Conservation (phyloP, 2,329 filamentous ascomycete species). For the Phyllosticta capitalensis region DNA sequence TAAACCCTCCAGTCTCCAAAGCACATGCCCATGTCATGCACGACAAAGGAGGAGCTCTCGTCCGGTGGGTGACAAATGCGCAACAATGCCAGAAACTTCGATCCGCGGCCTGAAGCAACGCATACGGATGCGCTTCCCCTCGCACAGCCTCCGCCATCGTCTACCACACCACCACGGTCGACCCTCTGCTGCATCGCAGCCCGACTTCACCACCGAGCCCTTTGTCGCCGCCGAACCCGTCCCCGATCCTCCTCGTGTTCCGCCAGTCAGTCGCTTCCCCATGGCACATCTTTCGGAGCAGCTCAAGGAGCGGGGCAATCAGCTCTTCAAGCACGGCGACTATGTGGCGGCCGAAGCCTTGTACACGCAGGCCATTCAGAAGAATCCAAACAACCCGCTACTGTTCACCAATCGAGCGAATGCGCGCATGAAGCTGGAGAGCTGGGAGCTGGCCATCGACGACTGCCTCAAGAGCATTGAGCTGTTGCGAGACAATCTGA, state of each 20-base stretch:
- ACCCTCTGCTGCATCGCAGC: conserved; percentile 1
- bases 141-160: not conserved
- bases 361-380: conserved; percentile 71
- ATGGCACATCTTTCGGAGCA: conserved; percentile 33
- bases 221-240: not conserved
- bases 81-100: conserved; percentile 11
- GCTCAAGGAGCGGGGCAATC: conserved; percentile 49
- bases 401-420: conserved; percentile 88
- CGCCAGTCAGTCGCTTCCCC: not conserved
- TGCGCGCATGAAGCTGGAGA: conserved; percentile 62
- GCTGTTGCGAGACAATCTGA: conserved; percentile 59
- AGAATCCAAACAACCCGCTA: conserved; percentile 65
- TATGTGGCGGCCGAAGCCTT: conserved; percentile 56
- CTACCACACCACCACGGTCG: not conserved
- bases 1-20: not conserved
- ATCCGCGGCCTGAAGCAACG: conserved; percentile 8
- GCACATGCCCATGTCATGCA: not conserved
- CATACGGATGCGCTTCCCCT: conserved; percentile 3
- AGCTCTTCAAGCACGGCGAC: conserved; percentile 55
- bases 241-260: not conserved
- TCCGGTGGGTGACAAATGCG: conserved; percentile 5
- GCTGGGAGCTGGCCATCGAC: conserved; percentile 64
- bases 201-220: not conserved
- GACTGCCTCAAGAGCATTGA: conserved; percentile 70
- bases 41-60: not conserved